Conservation (phyloP, 169 alveolate genomes). For the Plasmodium billcollinsi region DNA sequence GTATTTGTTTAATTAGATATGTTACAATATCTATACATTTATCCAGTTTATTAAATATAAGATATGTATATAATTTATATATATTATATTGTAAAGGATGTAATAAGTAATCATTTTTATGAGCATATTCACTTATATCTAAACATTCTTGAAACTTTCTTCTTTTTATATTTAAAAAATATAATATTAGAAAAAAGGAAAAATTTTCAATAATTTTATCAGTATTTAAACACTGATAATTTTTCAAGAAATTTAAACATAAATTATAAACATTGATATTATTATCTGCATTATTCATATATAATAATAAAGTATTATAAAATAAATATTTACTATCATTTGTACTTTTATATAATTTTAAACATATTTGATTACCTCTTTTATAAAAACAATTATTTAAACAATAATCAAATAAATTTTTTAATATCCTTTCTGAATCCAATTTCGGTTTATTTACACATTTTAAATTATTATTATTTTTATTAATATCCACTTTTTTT, state of each 20-base stretch:
- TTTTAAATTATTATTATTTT: not conserved
- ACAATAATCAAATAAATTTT: slow-evolving; percentile 46
- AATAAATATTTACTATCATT: slow-evolving; percentile 36
- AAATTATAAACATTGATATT: slow-evolving; percentile 36
- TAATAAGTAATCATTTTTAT: slow-evolving; percentile 30
- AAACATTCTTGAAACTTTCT: slow-evolving; percentile 65
- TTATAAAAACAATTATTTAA: slow-evolving; percentile 43
- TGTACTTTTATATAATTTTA: slow-evolving; percentile 45
- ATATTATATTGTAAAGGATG: slow-evolving; percentile 51
- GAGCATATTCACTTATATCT: slow-evolving; percentile 36
- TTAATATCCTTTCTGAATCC: slow-evolving; percentile 18
- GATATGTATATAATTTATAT: slow-evolving; percentile 26
- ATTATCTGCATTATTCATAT: slow-evolving; percentile 38
- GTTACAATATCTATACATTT: slow-evolving; percentile 3
- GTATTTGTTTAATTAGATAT: slow-evolving; percentile 19
- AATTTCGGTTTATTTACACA: slow-evolving; percentile 2
- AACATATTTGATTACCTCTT: slow-evolving; percentile 50
- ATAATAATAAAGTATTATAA: slow-evolving; percentile 31
- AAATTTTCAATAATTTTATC: slow-evolving; percentile 49
- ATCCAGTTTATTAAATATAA: slow-evolving; percentile 25
- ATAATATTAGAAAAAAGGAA: slow-evolving; percentile 54
- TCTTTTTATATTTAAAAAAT: slow-evolving; percentile 46
- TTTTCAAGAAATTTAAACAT: slow-evolving; percentile 41
- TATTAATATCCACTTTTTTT: slow-evolving; percentile 13
- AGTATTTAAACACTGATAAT: slow-evolving; percentile 30